Percentiles rank a stretch among this genome's conserved stretches.
Conservation (phyloP, 208 protist genomes). For the Crithidia thermophila region DNA sequence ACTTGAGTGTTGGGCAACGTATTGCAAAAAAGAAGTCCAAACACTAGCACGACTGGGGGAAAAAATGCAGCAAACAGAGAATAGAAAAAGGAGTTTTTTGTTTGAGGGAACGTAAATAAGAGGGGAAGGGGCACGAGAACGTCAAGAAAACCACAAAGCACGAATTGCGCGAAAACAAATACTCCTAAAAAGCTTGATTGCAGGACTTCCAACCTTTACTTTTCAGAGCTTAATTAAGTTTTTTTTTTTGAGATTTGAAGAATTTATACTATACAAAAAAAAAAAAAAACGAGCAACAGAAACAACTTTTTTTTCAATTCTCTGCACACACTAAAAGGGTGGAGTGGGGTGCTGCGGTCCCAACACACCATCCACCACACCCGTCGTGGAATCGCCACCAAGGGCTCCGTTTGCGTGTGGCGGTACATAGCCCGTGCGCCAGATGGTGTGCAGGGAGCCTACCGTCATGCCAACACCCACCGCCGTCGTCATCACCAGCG, state of each 20-base stretch:
- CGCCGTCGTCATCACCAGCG: conserved; percentile 47
- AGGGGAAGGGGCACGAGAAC: too few species aligned
- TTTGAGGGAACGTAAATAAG: too few species aligned
- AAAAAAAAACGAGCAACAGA: background rate
- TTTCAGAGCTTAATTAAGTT: background rate
- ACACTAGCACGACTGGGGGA: too few species aligned
- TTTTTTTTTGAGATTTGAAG: background rate
- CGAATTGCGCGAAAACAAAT: too few species aligned
- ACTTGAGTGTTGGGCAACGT: too few species aligned
- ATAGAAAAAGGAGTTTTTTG: too few species aligned
- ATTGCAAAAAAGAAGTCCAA: too few species aligned
- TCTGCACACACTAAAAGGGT: background rate
- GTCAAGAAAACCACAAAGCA: too few species aligned
- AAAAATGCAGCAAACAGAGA: too few species aligned
- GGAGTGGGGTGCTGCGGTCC: background rate
- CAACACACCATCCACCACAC: background rate
- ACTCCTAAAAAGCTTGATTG: too few species aligned
- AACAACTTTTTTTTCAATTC: background rate
- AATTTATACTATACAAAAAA: background rate
- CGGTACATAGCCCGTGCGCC: conserved; percentile 42
- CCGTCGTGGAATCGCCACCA: background rate
- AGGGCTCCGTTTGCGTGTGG: background rate
- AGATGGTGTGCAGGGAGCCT: conserved; percentile 70
- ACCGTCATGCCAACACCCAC: conserved; percentile 45
- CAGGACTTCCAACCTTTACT: background rate